A percentile compares a stretch with the other conserved stretches of the same genome.
These are phyloP conservation scores for Stephania japonica DNA, from an alignment of 164 flowering plant genomes.

Conservation along the genomic window DNA sequence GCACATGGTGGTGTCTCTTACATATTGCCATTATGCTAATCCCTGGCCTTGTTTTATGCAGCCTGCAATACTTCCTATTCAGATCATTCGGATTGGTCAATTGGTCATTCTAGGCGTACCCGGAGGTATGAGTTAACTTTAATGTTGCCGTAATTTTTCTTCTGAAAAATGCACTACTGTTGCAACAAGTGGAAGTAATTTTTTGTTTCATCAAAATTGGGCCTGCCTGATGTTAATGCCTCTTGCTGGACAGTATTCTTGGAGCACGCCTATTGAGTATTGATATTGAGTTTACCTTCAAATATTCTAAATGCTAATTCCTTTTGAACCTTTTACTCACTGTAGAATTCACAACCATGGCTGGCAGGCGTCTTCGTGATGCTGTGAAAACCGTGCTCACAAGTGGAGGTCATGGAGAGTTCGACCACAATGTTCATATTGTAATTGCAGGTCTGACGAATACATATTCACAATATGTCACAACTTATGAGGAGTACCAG, in stretches of 20 bases:
- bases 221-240: neutral
- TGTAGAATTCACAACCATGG: constrained; percentile 96
- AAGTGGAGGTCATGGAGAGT: constrained; percentile 34
- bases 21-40: neutral
- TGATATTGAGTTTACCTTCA: neutral
- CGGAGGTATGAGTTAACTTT: constrained; percentile 56
- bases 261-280: constrained; percentile 4
- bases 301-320: neutral
- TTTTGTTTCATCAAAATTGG: neutral
- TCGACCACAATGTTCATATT: constrained; percentile 53
- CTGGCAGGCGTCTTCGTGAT: constrained; percentile 97
- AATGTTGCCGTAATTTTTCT: neutral
- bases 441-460: constrained; percentile 92
- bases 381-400: constrained; percentile 68
- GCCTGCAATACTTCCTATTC: constrained; percentile 96
- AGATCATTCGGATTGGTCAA: constrained; percentile 89
- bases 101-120: constrained; percentile 91
- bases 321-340: neutral
- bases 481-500: constrained; percentile 90
- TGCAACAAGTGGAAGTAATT: neutral
- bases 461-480: constrained; percentile 89
- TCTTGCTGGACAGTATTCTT: neutral
- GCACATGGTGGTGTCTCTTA: neutral
- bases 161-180: neutral
- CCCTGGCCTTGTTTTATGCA: constrained; percentile 28